Evolutionary conservation across 2,329 filamentous ascomycete genomes (phyloP).

Genomic region (Exophiala alcalophila): DNA sequence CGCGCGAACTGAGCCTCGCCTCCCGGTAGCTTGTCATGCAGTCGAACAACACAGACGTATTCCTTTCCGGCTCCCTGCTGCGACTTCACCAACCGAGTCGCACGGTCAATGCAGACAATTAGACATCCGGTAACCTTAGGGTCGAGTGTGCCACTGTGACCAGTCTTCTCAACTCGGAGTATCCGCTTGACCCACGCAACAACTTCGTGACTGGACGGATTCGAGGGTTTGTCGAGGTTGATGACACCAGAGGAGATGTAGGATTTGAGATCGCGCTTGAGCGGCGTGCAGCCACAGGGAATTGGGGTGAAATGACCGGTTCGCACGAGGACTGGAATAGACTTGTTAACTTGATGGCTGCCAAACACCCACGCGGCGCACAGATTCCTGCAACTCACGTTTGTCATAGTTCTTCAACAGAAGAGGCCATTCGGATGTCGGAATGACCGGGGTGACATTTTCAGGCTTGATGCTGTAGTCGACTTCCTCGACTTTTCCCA

Average conservation of each 20-base stretch:
- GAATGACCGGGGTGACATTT: conserved; percentile 70
- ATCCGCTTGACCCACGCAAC: conserved; percentile 99
- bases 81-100: conserved; percentile 95
- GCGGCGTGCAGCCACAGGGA: conserved; percentile 82
- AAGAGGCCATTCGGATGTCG: conserved; percentile 88
- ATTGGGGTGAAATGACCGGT: conserved; percentile 98
- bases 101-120: conserved; percentile 93
- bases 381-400: conserved; percentile 56
- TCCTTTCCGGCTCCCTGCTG: conserved; percentile 99
- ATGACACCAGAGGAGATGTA: conserved; percentile 98
- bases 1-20: conserved; percentile 90
- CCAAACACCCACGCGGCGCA: conserved; percentile 23
- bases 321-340: conserved; percentile 71
- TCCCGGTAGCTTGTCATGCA: conserved; percentile 92
- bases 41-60: conserved; percentile 91
- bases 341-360: conserved; percentile 5
- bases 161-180: conserved; percentile 90
- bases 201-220: conserved; percentile 97
- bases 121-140: conserved; percentile 96
- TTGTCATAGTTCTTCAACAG: conserved; percentile 95
- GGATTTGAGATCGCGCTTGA: conserved; percentile 92
- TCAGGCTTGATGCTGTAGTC: conserved; percentile 92
- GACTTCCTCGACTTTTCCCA: conserved; percentile 49
- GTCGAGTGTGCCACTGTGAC: conserved; percentile 96
- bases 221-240: conserved; percentile 96